Base-by-base conservation (phyloP, 1,284 basidiomycete genomes). In the Sphagnurus paluster region DNA sequence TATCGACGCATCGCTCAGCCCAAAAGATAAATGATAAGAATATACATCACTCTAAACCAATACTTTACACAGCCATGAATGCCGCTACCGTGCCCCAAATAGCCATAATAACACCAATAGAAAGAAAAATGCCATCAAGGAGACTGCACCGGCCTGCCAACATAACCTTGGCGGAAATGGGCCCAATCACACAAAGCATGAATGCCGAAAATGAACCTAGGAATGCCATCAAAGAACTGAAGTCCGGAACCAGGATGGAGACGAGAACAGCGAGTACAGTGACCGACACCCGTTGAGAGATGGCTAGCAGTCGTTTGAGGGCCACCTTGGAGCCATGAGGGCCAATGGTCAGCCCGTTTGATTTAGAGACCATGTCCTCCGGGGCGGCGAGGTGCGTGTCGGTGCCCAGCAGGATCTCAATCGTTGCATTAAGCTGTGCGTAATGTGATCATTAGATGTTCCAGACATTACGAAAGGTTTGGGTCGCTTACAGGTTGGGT, bases 141-240 rank as follows among this genome's bases (percentile, higher is more conserved):
- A 65, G 46, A 1, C 69, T 64, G 51, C 74, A 78, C 35, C 67
- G 73, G 28, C 75, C 67, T 5, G 76, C 68, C 39, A 88, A 69
- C 36, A 76, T 77, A 36, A 83, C 67, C 59, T 84, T 83, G 2
- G 80, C 82, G 23, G 74, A 72, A 29, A 93, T 74, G 2, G 91
- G 91, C 1, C 90, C 82, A 56, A 93, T 87, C 36, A 92, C 82
- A 56, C 87, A 90, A 25, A 93, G 80, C 54, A 88, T 69, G 62
- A 95, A 95, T 0, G 92, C 87, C 28, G 87, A 82, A 64, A 93
- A 94, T 24, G 86, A 85, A 3, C 94, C 93, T 28, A 96, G 71
- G 64, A 95, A 92, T 10, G 89, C 89, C 91, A 98, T 95, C 62
- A 94, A 79, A 17, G 84, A 79, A 54, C 87, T 87, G 63, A 98